Evolutionary conservation across 495 filamentous ascomycete species (phyloP).

Genomic region (Hyaloscypha hepaticicola): DNA sequence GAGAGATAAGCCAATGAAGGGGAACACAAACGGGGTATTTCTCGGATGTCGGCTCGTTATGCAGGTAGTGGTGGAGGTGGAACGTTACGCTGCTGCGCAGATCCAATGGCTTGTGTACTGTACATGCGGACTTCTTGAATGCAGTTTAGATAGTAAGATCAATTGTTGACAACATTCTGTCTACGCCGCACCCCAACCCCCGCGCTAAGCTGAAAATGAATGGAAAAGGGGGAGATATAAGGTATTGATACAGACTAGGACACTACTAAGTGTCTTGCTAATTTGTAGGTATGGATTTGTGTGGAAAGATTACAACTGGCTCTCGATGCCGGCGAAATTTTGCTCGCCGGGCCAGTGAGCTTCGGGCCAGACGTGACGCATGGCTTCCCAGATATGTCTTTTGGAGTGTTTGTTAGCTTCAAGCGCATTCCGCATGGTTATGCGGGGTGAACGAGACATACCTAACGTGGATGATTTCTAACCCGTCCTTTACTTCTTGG

Average conservation of each 20-base stretch:
- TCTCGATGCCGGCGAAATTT: constrained; percentile 59
- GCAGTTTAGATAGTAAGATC: not conserved
- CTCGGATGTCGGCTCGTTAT: not conserved
- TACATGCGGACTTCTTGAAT: too few species aligned
- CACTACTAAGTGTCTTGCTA: too few species aligned
- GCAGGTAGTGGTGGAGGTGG: not conserved
- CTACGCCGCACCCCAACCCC: not conserved
- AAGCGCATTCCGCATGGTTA: constrained; percentile 5
- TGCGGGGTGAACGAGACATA: constrained; percentile 45
- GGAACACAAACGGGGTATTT: not conserved
- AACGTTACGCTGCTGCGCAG: not conserved
- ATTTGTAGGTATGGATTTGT: not conserved
- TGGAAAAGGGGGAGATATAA: not conserved
- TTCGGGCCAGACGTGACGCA: constrained; percentile 81
- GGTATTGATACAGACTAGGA: too few species aligned
- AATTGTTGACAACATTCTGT: not conserved
- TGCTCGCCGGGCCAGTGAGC: constrained; percentile 73
- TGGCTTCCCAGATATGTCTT: constrained; percentile 87
- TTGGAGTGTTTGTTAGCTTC: constrained; percentile 18
- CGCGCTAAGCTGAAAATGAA: not conserved
- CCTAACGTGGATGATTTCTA: constrained; percentile 88
- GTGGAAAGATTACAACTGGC: constrained; percentile 48
- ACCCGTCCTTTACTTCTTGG: constrained; percentile 79
- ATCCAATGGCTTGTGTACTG: too few species aligned
- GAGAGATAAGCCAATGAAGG: not conserved